A percentile compares a stretch with the other conserved stretches of the same genome.
These are phyloP conservation scores for Oryza punctata DNA, from an alignment of 176 grass and related monocot genomes.

Conservation along the genomic window DNA sequence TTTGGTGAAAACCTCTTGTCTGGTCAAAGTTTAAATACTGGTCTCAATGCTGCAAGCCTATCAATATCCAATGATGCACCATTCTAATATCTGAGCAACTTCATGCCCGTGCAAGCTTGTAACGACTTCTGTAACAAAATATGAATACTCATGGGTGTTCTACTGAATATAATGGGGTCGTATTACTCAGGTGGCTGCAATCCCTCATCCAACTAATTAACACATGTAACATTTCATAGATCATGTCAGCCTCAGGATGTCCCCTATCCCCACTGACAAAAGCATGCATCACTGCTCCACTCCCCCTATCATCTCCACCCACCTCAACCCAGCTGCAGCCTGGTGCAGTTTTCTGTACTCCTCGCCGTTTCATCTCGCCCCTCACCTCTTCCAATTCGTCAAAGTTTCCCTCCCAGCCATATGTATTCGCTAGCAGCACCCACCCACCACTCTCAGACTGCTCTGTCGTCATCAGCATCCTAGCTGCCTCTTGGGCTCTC, in stretches of 20 bases:
- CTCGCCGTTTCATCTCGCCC: conserved; percentile 48
- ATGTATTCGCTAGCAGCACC: conserved; percentile 59
- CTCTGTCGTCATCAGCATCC: conserved; percentile 32
- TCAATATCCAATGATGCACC: conserved; percentile 43
- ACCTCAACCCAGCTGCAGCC: conserved; percentile 56
- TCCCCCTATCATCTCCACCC: conserved; percentile 30
- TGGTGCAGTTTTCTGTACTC: conserved; percentile 50
- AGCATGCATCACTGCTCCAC: conserved; percentile 36
- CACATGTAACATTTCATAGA: conserved; percentile 40
- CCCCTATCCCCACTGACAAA: conserved; percentile 48
- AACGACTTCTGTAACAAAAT: conserved; percentile 13
- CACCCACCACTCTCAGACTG: conserved; percentile 46
- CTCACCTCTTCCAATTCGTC: conserved; percentile 53
- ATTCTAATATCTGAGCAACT: conserved; percentile 49
- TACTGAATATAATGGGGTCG: conserved; percentile 18
- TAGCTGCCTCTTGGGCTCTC: conserved; percentile 49
- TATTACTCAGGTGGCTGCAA: conserved; percentile 28
- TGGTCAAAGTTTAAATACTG: conserved; percentile 44
- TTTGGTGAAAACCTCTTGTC: conserved; percentile 82
- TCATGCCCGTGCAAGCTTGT: background rate
- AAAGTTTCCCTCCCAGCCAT: conserved; percentile 53
- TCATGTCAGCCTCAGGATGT: conserved; percentile 44
- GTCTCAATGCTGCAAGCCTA: conserved; percentile 47
- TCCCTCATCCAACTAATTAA: conserved; percentile 50
- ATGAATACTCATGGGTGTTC: conserved; percentile 22